Conservation (phyloP, 306 rosid species). For the Phaseolus lunatus region DNA sequence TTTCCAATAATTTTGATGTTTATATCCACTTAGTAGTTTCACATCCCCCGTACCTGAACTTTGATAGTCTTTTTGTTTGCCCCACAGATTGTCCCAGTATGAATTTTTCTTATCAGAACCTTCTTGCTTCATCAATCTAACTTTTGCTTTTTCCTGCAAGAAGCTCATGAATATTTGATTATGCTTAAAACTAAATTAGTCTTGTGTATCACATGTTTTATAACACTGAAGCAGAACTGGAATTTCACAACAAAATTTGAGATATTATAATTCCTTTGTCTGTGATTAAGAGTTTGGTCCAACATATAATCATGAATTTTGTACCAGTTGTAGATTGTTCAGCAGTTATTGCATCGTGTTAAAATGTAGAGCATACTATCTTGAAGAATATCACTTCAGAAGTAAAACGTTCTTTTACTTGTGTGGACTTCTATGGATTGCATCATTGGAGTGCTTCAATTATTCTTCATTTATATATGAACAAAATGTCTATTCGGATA, state of each 20-base stretch:
- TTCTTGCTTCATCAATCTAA: conserved; percentile 69
- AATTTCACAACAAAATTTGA: conserved; percentile 10
- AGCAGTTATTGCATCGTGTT: not conserved
- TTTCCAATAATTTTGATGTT: not conserved
- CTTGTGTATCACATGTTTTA: conserved; percentile 14
- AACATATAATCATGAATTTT: not conserved
- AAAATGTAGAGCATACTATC: conserved; percentile 3
- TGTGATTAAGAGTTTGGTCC: conserved; percentile 1
- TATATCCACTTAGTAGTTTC: not conserved
- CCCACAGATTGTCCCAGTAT: conserved; percentile 73
- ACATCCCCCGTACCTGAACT: conserved; percentile 59
- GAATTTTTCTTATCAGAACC: conserved; percentile 51
- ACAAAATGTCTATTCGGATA: conserved; percentile 17
- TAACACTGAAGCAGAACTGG: not conserved
- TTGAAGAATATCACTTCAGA: not conserved
- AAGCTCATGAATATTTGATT: conserved; percentile 28
- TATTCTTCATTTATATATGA: not conserved
- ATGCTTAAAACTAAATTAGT: conserved; percentile 8
- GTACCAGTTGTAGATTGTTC: not conserved
- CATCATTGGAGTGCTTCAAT: conserved; percentile 2
- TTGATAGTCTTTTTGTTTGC: conserved; percentile 57
- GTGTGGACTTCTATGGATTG: conserved; percentile 1
- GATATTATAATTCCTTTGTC: not conserved
- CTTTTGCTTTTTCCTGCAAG: conserved; percentile 72
- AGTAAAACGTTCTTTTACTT: conserved; percentile 6